These are phyloP conservation scores for Raphanus raphanistrum DNA, from an alignment of 345 rosid genomes.

Conservation along the genomic window DNA sequence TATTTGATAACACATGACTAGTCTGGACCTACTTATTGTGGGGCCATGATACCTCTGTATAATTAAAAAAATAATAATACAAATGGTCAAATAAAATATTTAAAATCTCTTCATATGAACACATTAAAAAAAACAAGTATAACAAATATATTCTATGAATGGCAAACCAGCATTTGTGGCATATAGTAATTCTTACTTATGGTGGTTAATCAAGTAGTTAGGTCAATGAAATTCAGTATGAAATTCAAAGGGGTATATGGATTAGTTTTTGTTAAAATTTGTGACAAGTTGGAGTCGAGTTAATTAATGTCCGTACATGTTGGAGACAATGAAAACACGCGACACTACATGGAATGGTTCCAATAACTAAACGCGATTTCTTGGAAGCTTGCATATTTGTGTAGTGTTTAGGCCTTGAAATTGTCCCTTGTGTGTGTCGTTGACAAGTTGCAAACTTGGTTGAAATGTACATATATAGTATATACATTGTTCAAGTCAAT, in stretches of 20 bases:
- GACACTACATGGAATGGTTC: constrained; percentile 17
- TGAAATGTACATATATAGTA: constrained; percentile 7
- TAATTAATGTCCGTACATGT: constrained; percentile 30
- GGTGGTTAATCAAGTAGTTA: background rate
- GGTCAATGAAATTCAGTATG: background rate
- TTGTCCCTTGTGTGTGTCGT: constrained; percentile 18
- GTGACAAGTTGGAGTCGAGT: background rate
- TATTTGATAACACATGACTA: too few relatives aligned
- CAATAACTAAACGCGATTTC: constrained; percentile 17
- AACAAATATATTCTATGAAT: background rate
- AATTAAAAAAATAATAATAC: too few relatives aligned
- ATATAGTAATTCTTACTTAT: background rate
- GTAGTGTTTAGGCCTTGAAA: constrained; percentile 31
- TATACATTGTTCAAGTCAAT: constrained; percentile 31
- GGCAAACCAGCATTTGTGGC: background rate
- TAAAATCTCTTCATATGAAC: background rate
- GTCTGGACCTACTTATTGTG: too few relatives aligned
- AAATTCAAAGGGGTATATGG: background rate
- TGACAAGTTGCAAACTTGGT: constrained; percentile 28
- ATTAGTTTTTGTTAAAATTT: background rate
- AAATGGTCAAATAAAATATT: background rate
- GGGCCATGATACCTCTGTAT: too few relatives aligned
- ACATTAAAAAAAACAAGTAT: background rate
- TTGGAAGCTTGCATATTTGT: constrained; percentile 29
- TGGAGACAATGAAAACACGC: constrained; percentile 23